Evolutionary conservation across 164 flowering plant species (phyloP).

Genomic region (Platanus orientalis): DNA sequence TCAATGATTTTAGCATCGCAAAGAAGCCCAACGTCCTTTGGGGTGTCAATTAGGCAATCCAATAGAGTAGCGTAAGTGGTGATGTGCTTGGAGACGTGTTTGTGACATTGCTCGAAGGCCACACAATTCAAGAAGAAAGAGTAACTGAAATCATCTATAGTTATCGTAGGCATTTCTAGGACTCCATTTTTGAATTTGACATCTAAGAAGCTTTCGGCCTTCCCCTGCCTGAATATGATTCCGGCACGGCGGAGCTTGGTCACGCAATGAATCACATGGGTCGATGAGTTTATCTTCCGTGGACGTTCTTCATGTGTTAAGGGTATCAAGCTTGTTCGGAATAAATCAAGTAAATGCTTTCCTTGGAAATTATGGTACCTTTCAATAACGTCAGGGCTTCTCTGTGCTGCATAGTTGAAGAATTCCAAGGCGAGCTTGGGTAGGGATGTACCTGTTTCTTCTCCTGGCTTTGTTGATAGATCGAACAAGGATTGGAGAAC

Average conservation of each 20-base stretch:
- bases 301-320: constrained; percentile 14
- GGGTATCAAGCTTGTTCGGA: constrained; percentile 36
- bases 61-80: constrained; percentile 23
- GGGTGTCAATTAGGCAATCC: constrained; percentile 23
- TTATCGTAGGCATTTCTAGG: constrained; percentile 22
- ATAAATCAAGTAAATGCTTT: constrained; percentile 47
- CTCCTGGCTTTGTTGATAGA: constrained; percentile 24
- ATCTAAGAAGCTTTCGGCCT: constrained; percentile 24
- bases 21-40: constrained; percentile 20
- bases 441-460: neutral
- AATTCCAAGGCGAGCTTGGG: neutral
- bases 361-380: constrained; percentile 9
- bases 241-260: constrained; percentile 15
- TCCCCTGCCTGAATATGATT: constrained; percentile 16
- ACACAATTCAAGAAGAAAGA: constrained; percentile 21
- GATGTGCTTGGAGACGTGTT: constrained; percentile 15
- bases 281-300: neutral
- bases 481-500: neutral
- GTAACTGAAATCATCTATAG: constrained; percentile 22
- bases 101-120: constrained; percentile 25
- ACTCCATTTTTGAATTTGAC: constrained; percentile 18
- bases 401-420: constrained; percentile 8
- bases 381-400: constrained; percentile 22
- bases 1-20: constrained; percentile 14
- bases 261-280: constrained; percentile 14